These are phyloP conservation scores for Boletus rex-veris DNA, from an alignment of 768 basidiomycete species.

Conservation along the genomic window DNA sequence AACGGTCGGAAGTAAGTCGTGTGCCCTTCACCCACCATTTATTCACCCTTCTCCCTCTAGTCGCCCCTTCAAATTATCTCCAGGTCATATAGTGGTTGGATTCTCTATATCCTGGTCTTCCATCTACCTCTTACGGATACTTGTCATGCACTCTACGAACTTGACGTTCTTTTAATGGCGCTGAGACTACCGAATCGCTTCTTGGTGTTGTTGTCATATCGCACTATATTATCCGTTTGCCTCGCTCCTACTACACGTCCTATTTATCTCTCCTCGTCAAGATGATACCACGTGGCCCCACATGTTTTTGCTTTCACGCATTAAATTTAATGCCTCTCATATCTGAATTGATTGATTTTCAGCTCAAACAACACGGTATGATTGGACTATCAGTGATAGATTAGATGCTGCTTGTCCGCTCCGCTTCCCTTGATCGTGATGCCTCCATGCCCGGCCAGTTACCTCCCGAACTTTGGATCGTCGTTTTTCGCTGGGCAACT, in stretches of 20 bases:
- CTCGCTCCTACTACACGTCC: conserved; percentile 11
- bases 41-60: conserved; percentile 36
- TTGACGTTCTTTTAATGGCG: conserved; percentile 32
- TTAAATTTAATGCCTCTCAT: not conserved
- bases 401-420: not conserved
- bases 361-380: not conserved
- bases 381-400: no score
- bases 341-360: not conserved
- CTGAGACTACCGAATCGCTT: conserved; percentile 17
- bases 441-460: conserved; percentile 21
- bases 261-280: conserved; percentile 30
- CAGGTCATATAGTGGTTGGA: conserved; percentile 59
- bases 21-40: not conserved
- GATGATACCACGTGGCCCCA: conserved; percentile 30
- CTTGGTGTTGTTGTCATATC: conserved; percentile 25
- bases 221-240: conserved; percentile 30
- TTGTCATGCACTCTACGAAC: conserved; percentile 27
- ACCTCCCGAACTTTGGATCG: conserved; percentile 54
- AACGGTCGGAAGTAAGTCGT: conserved; percentile 65
- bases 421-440: no score
- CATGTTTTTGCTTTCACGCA: conserved; percentile 17
- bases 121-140: conserved; percentile 24
- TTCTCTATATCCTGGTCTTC: not conserved
- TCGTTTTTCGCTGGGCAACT: conserved; percentile 47
- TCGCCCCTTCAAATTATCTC: conserved; percentile 84